These are phyloP conservation scores for Suillus clintonianus DNA, from an alignment of 768 basidiomycete species.

Conservation along the genomic window DNA sequence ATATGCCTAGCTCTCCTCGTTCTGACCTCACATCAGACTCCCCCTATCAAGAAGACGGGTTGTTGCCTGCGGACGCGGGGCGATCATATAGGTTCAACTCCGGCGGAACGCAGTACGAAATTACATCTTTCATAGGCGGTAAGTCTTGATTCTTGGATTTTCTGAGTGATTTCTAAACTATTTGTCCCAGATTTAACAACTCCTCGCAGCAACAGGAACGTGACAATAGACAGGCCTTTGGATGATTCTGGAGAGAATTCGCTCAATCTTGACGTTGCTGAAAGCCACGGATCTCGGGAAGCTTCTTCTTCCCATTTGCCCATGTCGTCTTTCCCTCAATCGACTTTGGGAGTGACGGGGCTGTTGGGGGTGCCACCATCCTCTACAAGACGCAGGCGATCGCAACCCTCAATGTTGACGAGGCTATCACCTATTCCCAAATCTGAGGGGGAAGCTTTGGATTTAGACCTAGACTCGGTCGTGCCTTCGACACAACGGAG, in stretches of 20 bases:
- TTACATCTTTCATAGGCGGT: constrained; percentile 73
- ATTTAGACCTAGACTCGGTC: neutral
- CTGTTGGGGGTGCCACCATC: constrained; percentile 1
- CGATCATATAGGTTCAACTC: constrained; percentile 36
- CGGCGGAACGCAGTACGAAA: constrained; percentile 62
- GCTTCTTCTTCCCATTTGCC: constrained; percentile 3
- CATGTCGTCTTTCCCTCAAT: neutral
- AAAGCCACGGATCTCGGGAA: neutral
- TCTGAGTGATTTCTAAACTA: constrained; percentile 2
- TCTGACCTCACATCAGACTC: constrained; percentile 19
- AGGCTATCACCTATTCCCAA: neutral
- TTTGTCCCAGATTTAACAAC: constrained; percentile 34
- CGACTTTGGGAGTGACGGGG: neutral
- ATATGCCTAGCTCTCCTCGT: constrained; percentile 18
- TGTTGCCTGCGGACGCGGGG: constrained; percentile 13
- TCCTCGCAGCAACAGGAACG: constrained; percentile 20
- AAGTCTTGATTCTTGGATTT: constrained; percentile 17
- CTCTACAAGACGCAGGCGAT: neutral
- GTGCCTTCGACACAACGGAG: neutral
- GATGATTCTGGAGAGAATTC: constrained; percentile 8
- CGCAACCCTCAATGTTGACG: neutral
- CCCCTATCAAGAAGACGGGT: constrained; percentile 14
- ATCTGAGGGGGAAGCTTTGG: constrained; percentile 3
- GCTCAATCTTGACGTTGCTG: neutral
- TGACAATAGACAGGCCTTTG: constrained; percentile 6